These are phyloP conservation scores for Neltuma alba DNA, from an alignment of 306 rosid genomes.

Conservation along the genomic window DNA sequence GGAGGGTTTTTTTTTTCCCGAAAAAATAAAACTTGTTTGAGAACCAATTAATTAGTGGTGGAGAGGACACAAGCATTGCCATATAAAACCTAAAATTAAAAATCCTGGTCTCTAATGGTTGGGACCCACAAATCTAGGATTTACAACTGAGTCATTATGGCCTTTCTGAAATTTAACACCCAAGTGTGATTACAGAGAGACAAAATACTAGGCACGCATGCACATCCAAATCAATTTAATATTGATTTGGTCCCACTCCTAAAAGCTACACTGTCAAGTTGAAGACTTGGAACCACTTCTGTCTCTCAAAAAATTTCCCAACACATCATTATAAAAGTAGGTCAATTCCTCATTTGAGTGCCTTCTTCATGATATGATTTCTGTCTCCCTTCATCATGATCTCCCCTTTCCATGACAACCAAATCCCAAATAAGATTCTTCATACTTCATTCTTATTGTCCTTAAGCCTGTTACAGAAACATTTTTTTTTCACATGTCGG, in stretches of 20 bases:
- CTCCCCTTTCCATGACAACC: conserved; percentile 11
- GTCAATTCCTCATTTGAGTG: conserved; percentile 9
- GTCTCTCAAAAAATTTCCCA: background rate
- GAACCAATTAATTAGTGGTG: background rate
- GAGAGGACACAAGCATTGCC: background rate
- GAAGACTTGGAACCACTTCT: conserved; percentile 14
- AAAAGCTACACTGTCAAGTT: conserved; percentile 5
- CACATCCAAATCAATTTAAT: conserved; percentile 4
- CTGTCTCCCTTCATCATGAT: conserved; percentile 1
- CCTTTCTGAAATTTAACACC: conserved; percentile 19
- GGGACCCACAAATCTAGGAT: conserved; percentile 19
- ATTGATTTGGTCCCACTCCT: background rate
- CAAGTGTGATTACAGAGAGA: background rate
- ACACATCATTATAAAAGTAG: conserved; percentile 11
- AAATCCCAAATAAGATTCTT: conserved; percentile 11
- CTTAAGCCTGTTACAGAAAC: background rate
- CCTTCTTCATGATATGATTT: conserved; percentile 9
- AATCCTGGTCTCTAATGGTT: background rate
- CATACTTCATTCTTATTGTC: background rate
- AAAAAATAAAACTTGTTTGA: background rate
- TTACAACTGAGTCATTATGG: background rate
- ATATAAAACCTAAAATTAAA: background rate
- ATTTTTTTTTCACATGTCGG: background rate
- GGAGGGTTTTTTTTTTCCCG: background rate
- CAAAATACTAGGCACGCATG: conserved; percentile 14